A percentile compares a stretch with the other conserved stretches of the same genome.
These are phyloP conservation scores for Ogataea siamensis DNA, from an alignment of 805 yeast genomes.

Conservation along the genomic window DNA sequence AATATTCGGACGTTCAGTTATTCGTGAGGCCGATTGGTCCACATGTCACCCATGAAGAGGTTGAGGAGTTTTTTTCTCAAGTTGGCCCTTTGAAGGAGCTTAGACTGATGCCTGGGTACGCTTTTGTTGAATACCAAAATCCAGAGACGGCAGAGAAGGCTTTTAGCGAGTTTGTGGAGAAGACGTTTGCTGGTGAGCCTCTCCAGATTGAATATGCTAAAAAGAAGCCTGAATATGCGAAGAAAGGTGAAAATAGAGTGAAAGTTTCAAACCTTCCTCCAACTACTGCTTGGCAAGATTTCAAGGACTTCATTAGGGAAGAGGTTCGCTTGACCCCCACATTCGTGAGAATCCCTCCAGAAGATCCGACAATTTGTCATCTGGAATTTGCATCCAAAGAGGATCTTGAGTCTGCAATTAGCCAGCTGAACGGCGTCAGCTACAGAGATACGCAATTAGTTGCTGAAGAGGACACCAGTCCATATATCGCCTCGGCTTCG, in stretches of 20 bases:
- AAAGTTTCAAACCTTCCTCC: constrained; percentile 69
- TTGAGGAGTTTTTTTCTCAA: constrained; percentile 65
- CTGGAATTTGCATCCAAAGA: constrained; percentile 65
- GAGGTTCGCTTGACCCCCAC: constrained; percentile 63
- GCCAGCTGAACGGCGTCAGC: constrained; percentile 67
- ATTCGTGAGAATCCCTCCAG: constrained; percentile 52
- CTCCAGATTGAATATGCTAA: constrained; percentile 55
- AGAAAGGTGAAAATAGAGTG: constrained; percentile 73
- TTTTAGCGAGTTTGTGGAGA: constrained; percentile 42
- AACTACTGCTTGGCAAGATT: constrained; percentile 81
- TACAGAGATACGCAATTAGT: constrained; percentile 61
- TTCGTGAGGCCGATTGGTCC: constrained; percentile 40
- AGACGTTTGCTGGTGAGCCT: constrained; percentile 49
- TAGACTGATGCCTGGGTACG: constrained; percentile 77
- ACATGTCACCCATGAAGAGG: constrained; percentile 44
- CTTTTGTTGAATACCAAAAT: constrained; percentile 81
- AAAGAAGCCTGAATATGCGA: constrained; percentile 48
- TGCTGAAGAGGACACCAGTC: constrained; percentile 76
- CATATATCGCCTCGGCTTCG: constrained; percentile 49
- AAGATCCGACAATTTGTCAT: constrained; percentile 45
- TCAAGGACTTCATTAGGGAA: constrained; percentile 86
- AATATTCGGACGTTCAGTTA: constrained; percentile 36
- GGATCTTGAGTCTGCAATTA: constrained; percentile 71
- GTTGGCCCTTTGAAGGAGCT: constrained; percentile 68
- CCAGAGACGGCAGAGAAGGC: constrained; percentile 54